Evolutionary conservation across 345 rosid genomes (phyloP), one percentile per base, ranked within the genome.

Genomic region (Pugionium cornutum): DNA sequence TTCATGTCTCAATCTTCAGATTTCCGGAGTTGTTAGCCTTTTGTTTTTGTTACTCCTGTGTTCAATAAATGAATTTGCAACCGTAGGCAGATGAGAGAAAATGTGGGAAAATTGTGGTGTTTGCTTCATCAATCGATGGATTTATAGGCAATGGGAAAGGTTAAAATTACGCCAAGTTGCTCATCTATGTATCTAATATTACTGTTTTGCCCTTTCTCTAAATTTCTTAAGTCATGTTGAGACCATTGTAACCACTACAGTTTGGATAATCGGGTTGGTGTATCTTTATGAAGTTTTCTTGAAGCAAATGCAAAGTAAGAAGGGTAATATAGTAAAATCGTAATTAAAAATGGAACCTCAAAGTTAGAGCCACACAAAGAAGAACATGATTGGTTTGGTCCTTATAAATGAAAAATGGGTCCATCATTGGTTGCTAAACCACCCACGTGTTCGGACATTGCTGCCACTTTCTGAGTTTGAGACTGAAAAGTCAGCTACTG

Each of bases 1-100:
- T 83, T 87, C 90, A 81, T 86, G 48, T 62, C 44, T 51, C 1
- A 51, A 41, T 37, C 37, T 47, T 62, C 36, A 39, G 54, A 18
- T 53, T 70, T 49, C 41, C 29, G 6, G 32, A 39, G 33, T n/a
- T 48, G 10, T 9, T 55, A 46, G 48, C 11, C 49, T 62, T 6
- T 46, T 9, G n/a, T 45, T 4, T 36, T 6, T 50, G 44, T 18
- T 18, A 18, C 18, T 26, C 6, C 7, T 61, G 2, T 10, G 6
- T 34, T 44, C 6, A 9, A 29, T 27, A 52, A 44, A 35, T 6
- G 31, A 54, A 53, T 62, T n/a, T 45, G 64, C 3, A 70, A 70
- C 64, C 64, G 69, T 70, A 46, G 47, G 43, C 27, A 60, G 61
- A 69, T 69, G 54, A 18, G 54, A 62, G 69, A 56, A 55, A 42